phyloP scores from a whole-genome alignment of 495 filamentous ascomycete species.

The Lentithecium fluviatile region DNA sequence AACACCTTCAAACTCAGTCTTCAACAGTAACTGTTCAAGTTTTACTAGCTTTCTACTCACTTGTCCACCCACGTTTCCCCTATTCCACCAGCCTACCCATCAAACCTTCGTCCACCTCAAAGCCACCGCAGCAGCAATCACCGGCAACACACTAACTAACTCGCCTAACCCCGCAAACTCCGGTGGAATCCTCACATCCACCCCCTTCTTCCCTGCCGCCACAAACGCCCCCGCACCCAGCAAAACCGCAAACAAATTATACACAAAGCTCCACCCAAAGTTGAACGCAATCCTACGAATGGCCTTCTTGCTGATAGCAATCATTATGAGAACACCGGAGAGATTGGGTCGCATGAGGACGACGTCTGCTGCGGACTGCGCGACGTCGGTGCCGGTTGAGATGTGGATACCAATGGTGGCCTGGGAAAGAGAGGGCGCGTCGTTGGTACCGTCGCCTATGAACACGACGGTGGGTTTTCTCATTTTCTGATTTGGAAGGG shows the following conservation, averaged over 20 bases:
- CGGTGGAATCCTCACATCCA: slow-evolving; percentile 61
- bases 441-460: slow-evolving; percentile 77
- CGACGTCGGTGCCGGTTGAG: slow-evolving; percentile 54
- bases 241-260: slow-evolving; percentile 70
- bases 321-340: slow-evolving; percentile 55
- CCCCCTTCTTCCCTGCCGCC: no score
- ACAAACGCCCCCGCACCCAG: slow-evolving; percentile 69
- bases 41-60: no score
- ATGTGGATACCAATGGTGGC: slow-evolving; percentile 71
- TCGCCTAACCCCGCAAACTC: slow-evolving; percentile 74
- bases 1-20: no score
- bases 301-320: slow-evolving; percentile 56
- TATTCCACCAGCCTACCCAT: no score
- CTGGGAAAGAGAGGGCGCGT: slow-evolving; percentile 67
- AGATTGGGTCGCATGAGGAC: slow-evolving; percentile 62
- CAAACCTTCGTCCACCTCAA: slow-evolving; percentile 42
- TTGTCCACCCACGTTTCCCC: no score
- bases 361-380: slow-evolving; percentile 67
- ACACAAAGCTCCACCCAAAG: slow-evolving; percentile 70
- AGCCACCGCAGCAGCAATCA: slow-evolving; percentile 58
- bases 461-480: slow-evolving; percentile 55
- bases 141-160: slow-evolving; percentile 74
- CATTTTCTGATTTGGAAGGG: background rate
- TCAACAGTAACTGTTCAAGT: no score
- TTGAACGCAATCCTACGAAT: slow-evolving; percentile 62